These are phyloP conservation scores for Fusarium agapanthi DNA, from an alignment of 2,329 filamentous ascomycete genomes.

Conservation along the genomic window DNA sequence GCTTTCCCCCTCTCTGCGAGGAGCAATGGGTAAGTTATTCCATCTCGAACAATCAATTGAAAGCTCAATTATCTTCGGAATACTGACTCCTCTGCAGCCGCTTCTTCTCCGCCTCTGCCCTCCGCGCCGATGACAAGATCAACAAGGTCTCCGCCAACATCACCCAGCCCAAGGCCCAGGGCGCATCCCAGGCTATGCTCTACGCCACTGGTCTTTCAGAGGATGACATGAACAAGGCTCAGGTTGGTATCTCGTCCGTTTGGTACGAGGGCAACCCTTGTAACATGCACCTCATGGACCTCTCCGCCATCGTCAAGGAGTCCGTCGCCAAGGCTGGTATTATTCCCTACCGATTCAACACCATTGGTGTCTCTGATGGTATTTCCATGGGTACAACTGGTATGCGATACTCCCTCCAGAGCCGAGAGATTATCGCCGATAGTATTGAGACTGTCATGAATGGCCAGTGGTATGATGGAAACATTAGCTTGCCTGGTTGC, in stretches of 20 bases:
- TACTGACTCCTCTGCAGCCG: slow-evolving; percentile 50
- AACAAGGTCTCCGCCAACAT: slow-evolving; percentile 87
- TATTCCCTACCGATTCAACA: slow-evolving; percentile 98
- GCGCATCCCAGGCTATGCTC: slow-evolving; percentile 98
- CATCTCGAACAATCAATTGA: not conserved
- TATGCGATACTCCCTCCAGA: slow-evolving; percentile 96
- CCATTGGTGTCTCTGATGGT: slow-evolving; percentile 94
- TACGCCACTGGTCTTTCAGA: slow-evolving; percentile 92
- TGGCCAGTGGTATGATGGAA: slow-evolving; percentile 98
- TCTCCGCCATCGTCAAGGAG: slow-evolving; percentile 77
- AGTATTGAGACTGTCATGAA: slow-evolving; percentile 99
- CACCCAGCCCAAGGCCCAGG: slow-evolving; percentile 97
- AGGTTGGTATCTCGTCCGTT: slow-evolving; percentile 96
- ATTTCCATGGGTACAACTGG: slow-evolving; percentile 99
- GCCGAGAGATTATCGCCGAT: slow-evolving; percentile 95
- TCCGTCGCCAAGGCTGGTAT: slow-evolving; percentile 76
- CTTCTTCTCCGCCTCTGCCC: slow-evolving; percentile 59
- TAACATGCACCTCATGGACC: slow-evolving; percentile 97
- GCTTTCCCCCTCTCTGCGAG: slow-evolving; percentile 38
- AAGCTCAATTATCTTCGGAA: not conserved
- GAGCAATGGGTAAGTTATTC: slow-evolving; percentile 40
- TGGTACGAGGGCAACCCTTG: slow-evolving; percentile 99
- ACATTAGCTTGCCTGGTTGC: slow-evolving; percentile 95
- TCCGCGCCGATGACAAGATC: slow-evolving; percentile 65
- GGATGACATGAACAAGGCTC: slow-evolving; percentile 91